Conservation (phyloP, 306 rosid species). For the Purshia tridentata region DNA sequence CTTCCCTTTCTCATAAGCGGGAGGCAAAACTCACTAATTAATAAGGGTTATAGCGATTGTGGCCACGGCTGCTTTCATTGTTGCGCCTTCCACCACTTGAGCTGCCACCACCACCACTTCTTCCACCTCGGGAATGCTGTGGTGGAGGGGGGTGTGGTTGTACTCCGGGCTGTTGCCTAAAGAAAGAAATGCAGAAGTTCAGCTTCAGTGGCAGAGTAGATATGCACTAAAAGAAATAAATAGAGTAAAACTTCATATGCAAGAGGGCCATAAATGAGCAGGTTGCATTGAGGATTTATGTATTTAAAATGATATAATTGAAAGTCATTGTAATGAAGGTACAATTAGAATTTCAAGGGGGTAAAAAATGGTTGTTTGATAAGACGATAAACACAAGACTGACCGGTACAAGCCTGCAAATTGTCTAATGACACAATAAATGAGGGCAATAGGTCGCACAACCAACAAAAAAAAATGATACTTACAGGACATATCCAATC, state of each 20-base stretch:
- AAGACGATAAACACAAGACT: not conserved
- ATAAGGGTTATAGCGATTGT: constrained; percentile 59
- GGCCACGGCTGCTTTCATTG: constrained; percentile 46
- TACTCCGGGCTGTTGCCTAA: constrained; percentile 57
- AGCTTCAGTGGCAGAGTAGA: not conserved
- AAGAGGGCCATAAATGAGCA: not conserved
- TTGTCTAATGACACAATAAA: too few relatives aligned
- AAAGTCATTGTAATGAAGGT: not conserved
- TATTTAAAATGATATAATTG: not conserved
- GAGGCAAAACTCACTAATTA: constrained; percentile 9
- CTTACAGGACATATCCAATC: constrained; percentile 69
- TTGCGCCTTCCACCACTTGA: constrained; percentile 49
- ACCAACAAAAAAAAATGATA: constrained; percentile 20
- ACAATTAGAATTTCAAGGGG: not conserved
- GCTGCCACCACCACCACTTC: constrained; percentile 39
- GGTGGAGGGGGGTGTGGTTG: constrained; percentile 40
- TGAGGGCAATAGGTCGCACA: not conserved
- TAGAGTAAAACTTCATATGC: not conserved
- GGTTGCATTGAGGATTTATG: not conserved
- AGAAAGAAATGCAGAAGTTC: constrained; percentile 20
- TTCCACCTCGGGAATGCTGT: constrained; percentile 37
- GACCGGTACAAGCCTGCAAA: too few relatives aligned
- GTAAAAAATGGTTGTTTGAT: not conserved
- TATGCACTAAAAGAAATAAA: not conserved
- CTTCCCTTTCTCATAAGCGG: not conserved